Conservation (phyloP, 345 rosid species). For the Arabis alpina region DNA sequence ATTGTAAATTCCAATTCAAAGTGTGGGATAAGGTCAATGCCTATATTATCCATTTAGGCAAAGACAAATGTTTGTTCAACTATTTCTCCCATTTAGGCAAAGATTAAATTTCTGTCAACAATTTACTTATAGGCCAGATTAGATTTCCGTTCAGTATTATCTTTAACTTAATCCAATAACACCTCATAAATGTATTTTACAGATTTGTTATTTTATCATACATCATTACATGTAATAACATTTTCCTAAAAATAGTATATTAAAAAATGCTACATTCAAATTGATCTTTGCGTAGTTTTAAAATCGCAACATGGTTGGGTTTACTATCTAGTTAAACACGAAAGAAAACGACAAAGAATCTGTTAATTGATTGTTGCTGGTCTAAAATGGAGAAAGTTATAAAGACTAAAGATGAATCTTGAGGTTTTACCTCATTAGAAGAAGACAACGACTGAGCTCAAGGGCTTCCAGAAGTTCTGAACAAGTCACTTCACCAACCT, state of each 20-base stretch:
- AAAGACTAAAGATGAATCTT: constrained; percentile 18
- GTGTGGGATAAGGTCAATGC: constrained; percentile 17
- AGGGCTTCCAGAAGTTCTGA: constrained; percentile 98
- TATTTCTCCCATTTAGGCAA: not conserved
- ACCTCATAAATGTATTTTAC: constrained; percentile 9
- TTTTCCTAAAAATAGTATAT: not conserved
- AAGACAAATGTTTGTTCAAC: constrained; percentile 9
- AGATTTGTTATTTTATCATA: not conserved
- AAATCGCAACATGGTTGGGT: not conserved
- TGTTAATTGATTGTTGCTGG: constrained; percentile 6
- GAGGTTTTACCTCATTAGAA: constrained; percentile 79
- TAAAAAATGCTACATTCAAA: not conserved
- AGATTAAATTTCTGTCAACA: not conserved
- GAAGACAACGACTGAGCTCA: constrained; percentile 95
- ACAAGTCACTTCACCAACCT: constrained; percentile 87
- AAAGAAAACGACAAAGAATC: not conserved
- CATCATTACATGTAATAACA: constrained; percentile 1
- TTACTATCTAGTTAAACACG: not conserved
- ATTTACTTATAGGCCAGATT: constrained; percentile 12
- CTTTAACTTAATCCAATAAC: constrained; percentile 11
- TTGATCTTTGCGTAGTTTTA: not conserved
- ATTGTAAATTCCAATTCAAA: not conserved
- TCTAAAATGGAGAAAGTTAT: not conserved
- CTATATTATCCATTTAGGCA: constrained; percentile 26
- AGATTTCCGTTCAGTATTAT: constrained; percentile 1